Base-by-base conservation (phyloP, 495 filamentous ascomycete genomes). In the Aspergillus panamensis region DNA sequence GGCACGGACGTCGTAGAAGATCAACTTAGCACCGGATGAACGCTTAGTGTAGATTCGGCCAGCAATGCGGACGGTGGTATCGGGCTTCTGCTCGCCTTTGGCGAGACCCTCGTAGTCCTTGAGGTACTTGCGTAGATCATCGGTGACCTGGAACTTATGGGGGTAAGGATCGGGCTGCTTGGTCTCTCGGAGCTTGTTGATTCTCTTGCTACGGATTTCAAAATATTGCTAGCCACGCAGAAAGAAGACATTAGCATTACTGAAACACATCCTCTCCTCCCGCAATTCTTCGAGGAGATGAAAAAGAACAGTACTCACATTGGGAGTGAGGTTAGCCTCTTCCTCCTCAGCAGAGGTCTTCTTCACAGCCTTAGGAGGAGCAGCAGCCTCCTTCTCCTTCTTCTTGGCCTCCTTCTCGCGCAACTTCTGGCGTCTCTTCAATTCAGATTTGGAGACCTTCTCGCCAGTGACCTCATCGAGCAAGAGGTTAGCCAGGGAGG, bases 381-480 rank as follows among this genome's bases (percentile, higher is more conserved):
- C 86, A 61, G 84, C 79, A 44, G 90, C 89, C 21, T 85, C 90
- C 79, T 90, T 92, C 70, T 90, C 84, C 60, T 87, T 87, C 87
- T 95, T 96, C 76, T 89, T 87, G 61, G 85, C 86, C 30, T 94
- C 92, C 73, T 82, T 86, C 69, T 91, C 83, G 63, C 94, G 86
- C 69, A 87, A 79, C 87, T 97, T 98, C 80, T 92, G 85, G 67
- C 93, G 87, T 80, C 90, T 93, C 89, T 97, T 98, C 71, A 94
- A 79, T 74, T 93, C 91, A 21, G 87, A 83, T 85, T 96, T 94
- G 76, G 90, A 92, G 40, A 84, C 81, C 73, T 79, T 84, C 75
- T 95, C 91, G 60, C 90, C 91, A 39, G 91, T 93, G 57, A 88
- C 87, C 59, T 93, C 89, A 70, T 95, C 91, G 30, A 89, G 78